Evolutionary conservation across 108 stramenopile species (phyloP), one percentile per base, ranked within the genome.

Genomic region (Nitzschia sp.): DNA sequence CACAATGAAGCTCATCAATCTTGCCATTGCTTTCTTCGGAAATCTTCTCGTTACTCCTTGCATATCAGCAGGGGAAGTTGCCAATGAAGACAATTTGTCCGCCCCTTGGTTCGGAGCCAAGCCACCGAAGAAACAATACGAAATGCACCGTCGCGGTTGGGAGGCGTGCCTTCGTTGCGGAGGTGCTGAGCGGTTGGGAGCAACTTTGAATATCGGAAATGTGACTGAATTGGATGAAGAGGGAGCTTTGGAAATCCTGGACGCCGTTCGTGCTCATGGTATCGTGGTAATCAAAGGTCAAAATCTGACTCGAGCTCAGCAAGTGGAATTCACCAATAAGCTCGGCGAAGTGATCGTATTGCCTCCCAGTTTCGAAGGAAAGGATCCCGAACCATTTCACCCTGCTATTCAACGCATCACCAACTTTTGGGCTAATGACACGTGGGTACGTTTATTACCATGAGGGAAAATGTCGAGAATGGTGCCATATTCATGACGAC

Each of bases 401-500:
- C 49, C 49, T 19, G 49, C 49, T n/a, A 51, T 51, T 19, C 49
- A 51, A 51, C 49, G 49, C 13, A 51, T 51, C 8, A 51, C 49
- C 13, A 51, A 51, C 49, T 51, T 51, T 19, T 51, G 49, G 49
- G 49, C 49, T 4, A 51, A 51, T 23, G 49, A 51, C 49, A 51
- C 49, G n/a, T 51, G 49, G 49, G 49, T 51, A 51, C 5, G 49
- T 51, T 21, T 19, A n/a, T n/a, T n/a, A n/a, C n/a, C n/a, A n/a
- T n/a, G n/a, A n/a, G n/a, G n/a, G n/a, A n/a, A n/a, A n/a, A n/a
- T n/a, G n/a, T n/a, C n/a, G n/a, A n/a, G n/a, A n/a, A n/a, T n/a
- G n/a, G n/a, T n/a, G n/a, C n/a, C n/a, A n/a, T n/a, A n/a, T n/a
- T n/a, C n/a, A n/a, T n/a, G n/a, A n/a, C n/a, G n/a, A n/a, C n/a